phyloP scores from a whole-genome alignment of 2,329 filamentous ascomycete genomes.

The Neophaeococcomyces mojaviensis region DNA sequence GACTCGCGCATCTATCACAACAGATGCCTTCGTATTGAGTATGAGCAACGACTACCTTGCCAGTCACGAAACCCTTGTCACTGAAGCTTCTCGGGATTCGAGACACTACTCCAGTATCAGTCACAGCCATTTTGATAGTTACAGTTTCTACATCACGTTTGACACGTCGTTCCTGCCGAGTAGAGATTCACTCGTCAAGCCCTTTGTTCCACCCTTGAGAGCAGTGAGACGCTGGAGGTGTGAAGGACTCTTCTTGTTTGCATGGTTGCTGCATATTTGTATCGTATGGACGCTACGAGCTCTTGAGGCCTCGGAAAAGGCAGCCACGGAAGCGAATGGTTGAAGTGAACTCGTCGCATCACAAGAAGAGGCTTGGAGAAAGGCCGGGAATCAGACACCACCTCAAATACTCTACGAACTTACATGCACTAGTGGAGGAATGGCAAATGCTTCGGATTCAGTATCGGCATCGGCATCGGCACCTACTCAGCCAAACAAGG shows the following conservation, averaged over 20 bases:
- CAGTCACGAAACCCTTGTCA: background rate
- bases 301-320: background rate
- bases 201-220: background rate
- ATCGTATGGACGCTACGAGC: conserved; percentile 2
- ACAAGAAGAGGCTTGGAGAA: no score
- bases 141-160: background rate
- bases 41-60: background rate
- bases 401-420: background rate
- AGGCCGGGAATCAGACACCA: background rate
- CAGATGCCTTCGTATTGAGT: background rate
- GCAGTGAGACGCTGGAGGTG: background rate
- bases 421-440: background rate
- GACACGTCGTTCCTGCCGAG: background rate
- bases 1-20: background rate
- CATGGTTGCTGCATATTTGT: conserved; percentile 1
- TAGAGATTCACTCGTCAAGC: background rate
- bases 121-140: no score
- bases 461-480: background rate
- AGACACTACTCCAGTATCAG: background rate
- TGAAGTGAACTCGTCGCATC: no score
- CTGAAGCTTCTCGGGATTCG: background rate
- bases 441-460: background rate
- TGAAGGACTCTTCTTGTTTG: conserved; percentile 1
- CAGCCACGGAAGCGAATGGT: no score
- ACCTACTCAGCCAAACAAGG: background rate